Evolutionary conservation across 1,284 basidiomycete species (phyloP).

Genomic region (Rhodotorula sp.): DNA sequence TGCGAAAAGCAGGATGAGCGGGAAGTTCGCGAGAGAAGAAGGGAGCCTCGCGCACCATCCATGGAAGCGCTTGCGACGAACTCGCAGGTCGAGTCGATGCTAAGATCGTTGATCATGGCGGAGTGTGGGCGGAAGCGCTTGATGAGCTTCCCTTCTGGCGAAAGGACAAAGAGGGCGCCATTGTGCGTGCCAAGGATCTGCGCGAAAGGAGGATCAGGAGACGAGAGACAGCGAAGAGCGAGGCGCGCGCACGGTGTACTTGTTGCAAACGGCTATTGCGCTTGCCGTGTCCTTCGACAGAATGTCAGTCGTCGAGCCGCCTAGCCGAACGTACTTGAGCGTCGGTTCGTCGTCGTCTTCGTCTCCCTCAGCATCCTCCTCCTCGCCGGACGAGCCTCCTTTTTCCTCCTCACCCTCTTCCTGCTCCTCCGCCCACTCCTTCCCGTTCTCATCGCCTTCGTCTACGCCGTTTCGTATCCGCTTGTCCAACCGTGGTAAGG

Average conservation of each 20-base stretch:
- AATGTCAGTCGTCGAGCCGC: conserved; percentile 68
- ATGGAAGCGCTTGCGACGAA: conserved; percentile 91
- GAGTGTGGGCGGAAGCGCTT: conserved; percentile 89
- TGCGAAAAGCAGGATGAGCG: conserved; percentile 28
- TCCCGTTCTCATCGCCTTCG: background rate
- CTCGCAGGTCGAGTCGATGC: conserved; percentile 78
- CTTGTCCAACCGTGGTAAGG: too few relatives aligned
- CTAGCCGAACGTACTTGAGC: conserved; percentile 83
- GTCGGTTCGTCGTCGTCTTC: conserved; percentile 51
- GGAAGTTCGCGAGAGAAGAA: background rate
- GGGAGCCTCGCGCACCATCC: conserved; percentile 66
- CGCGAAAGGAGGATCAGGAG: background rate
- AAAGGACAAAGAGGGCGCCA: conserved; percentile 70
- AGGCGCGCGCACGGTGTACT: conserved; percentile 62
- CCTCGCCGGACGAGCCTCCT: conserved; percentile 27
- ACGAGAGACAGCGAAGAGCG: conserved; percentile 13
- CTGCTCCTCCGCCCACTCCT: conserved; percentile 49
- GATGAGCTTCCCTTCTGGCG: conserved; percentile 61
- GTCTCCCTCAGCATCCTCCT: conserved; percentile 32
- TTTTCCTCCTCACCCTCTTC: conserved; percentile 58
- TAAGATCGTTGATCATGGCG: conserved; percentile 83
- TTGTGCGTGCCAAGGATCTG: conserved; percentile 79
- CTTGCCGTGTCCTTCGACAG: conserved; percentile 85
- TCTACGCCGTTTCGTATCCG: too few relatives aligned
- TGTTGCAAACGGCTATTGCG: conserved; percentile 71